Evolutionary conservation across 768 basidiomycete species (phyloP), one percentile per base, ranked within the genome.

Genomic region (Suillus hirtellus): DNA sequence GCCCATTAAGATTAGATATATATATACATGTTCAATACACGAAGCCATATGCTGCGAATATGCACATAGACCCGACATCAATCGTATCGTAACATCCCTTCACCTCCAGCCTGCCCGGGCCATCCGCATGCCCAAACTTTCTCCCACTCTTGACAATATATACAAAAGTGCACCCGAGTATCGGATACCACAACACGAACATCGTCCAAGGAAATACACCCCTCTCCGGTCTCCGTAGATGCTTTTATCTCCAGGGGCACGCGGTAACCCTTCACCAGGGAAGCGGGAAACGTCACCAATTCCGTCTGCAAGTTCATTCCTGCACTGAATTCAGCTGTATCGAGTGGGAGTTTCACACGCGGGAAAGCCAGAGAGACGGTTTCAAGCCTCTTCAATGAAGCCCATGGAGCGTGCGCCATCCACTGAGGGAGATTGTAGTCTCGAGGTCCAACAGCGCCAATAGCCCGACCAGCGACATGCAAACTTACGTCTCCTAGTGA

Each of bases 371-470:
- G 9, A 1, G 60, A 44, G 38, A 60, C 5, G 6, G 15, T 60
- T 52, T 61, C 47, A 17, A 80, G 72, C 52, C 64, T 74, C 3
- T 64, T 67, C 68, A 80, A 73, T n/a, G 63, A 62, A 4, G 69
- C 47, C 53, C 79, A 49, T 9, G 49, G 49, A 15, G 8, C 24
- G 8, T 49, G 55, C 17, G 5, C 4, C 8, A 37, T 42, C 70
- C 75, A 76, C n/a, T 40, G 10, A 3, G 70, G 66, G 12, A 64
- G 55, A 14, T 1, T 9, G 37, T 24, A 38, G 7, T 55, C 35
- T 15, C 8, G 8, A 19, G 35, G 4, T 19, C 19, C 19, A 21
- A 54, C 12, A 42, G n/a, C 1, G 9, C 37, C 5, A 0, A 3
- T 1, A 15, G 14, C 3, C 4, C 21, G 52, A 34, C 11, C 15